phyloP scores from a whole-genome alignment of 176 grass and related monocot genomes.

The Miscanthus lutarioriparius region DNA sequence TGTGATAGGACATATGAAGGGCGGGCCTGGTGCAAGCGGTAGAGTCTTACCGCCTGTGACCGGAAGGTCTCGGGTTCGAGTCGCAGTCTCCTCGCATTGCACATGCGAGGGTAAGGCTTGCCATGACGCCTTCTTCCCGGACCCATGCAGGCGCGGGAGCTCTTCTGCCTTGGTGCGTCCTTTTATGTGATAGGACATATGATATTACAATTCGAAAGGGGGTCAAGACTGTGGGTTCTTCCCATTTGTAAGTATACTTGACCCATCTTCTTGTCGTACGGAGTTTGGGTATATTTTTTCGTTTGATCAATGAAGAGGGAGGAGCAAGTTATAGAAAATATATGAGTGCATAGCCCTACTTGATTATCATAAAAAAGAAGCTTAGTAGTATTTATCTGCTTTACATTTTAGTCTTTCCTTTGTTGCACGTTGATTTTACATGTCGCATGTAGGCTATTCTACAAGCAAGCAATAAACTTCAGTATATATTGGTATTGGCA shows the following conservation, averaged over 20 bases:
- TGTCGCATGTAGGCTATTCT: background rate
- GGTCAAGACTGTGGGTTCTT: slow-evolving; percentile 83
- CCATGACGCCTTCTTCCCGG: too few species aligned
- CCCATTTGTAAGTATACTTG: slow-evolving; percentile 76
- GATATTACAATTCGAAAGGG: slow-evolving; percentile 72
- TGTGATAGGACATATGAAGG: too few species aligned
- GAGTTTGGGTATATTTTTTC: background rate
- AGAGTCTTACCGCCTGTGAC: too few species aligned
- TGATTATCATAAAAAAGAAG: background rate
- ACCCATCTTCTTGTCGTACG: background rate
- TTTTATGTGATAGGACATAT: too few species aligned
- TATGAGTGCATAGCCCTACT: background rate
- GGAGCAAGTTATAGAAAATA: background rate
- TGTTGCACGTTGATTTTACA: background rate
- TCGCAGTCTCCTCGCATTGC: too few species aligned
- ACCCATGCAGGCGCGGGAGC: too few species aligned
- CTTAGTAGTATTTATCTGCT: background rate
- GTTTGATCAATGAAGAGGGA: background rate
- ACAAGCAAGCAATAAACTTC: background rate
- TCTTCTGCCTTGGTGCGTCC: too few species aligned
- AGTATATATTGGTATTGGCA: background rate
- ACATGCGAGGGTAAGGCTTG: too few species aligned
- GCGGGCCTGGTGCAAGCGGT: too few species aligned
- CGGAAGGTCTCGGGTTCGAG: too few species aligned
- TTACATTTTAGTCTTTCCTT: slow-evolving; percentile 9